A percentile compares a stretch with the other conserved stretches of the same genome.
These are phyloP conservation scores for Wickerhamomyces pijperi DNA, from an alignment of 805 yeast species.

Conservation along the genomic window DNA sequence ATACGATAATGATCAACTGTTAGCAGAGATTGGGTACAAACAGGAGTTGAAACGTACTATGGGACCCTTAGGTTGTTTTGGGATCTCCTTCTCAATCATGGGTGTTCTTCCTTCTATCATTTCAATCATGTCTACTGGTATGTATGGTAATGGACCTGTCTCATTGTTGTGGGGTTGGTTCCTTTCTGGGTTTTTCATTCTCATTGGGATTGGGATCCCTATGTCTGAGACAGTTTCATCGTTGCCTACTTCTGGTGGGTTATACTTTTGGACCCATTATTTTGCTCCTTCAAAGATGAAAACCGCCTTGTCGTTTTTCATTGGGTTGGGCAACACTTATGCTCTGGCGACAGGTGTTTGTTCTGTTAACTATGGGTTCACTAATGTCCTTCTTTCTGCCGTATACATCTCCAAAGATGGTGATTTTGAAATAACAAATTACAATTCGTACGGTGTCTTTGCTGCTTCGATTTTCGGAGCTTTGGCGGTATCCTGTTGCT, in stretches of 20 bases:
- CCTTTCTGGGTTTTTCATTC: slow-evolving; percentile 40
- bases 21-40: slow-evolving; percentile 42
- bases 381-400: slow-evolving; percentile 45
- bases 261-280: slow-evolving; percentile 56
- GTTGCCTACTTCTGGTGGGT: slow-evolving; percentile 67
- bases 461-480: slow-evolving; percentile 48
- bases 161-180: slow-evolving; percentile 65
- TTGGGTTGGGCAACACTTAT: slow-evolving; percentile 57
- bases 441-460: slow-evolving; percentile 64
- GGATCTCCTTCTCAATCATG: slow-evolving; percentile 57
- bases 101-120: slow-evolving; percentile 54
- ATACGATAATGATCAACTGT: slow-evolving; percentile 2
- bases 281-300: slow-evolving; percentile 45
- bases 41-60: slow-evolving; percentile 51
- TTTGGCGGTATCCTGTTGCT: slow-evolving; percentile 38
- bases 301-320: slow-evolving; percentile 45
- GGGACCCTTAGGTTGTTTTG: slow-evolving; percentile 49
- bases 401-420: slow-evolving; percentile 43
- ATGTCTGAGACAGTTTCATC: slow-evolving; percentile 60
- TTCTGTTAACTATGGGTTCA: slow-evolving; percentile 61
- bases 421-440: slow-evolving; percentile 39
- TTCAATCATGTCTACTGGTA: slow-evolving; percentile 33
- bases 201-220: slow-evolving; percentile 40
- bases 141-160: slow-evolving; percentile 40
- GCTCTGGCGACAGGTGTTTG: slow-evolving; percentile 58